Conservation (phyloP, 202 grass and related monocot species). For the Musa balbisiana region DNA sequence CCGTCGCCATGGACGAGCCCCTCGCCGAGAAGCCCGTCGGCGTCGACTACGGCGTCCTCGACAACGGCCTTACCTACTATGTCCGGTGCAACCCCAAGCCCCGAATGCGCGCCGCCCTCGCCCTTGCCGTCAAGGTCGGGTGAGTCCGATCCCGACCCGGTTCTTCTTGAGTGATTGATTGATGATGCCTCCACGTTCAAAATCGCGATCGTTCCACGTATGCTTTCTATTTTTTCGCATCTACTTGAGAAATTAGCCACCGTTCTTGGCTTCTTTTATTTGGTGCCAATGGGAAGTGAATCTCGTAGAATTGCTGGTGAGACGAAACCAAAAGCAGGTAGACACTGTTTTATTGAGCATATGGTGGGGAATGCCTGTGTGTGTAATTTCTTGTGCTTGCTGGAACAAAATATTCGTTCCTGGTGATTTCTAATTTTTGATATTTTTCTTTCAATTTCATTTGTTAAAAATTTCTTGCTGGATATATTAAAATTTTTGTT, state of each 20-base stretch:
- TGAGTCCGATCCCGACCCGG: constrained; percentile 29
- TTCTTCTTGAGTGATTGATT: neutral
- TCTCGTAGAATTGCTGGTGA: neutral
- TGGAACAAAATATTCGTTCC: neutral
- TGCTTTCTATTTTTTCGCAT: neutral
- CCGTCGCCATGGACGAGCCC: constrained; percentile 63
- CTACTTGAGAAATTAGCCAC: neutral
- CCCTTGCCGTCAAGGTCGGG: constrained; percentile 99
- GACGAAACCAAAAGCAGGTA: neutral
- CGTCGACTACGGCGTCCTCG: constrained; percentile 59
- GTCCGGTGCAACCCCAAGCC: constrained; percentile 85
- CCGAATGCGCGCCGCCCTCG: constrained; percentile 86
- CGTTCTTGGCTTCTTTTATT: neutral
- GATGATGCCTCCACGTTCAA: neutral
- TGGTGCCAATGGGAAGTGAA: neutral
- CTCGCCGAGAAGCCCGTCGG: constrained; percentile 66
- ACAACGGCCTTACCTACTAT: constrained; percentile 93
- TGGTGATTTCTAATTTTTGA: neutral
- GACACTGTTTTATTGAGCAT: neutral
- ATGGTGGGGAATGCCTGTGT: too few species aligned
- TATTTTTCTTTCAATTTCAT: neutral
- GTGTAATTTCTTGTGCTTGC: neutral
- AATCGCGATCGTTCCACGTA: neutral
- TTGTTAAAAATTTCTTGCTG: neutral
- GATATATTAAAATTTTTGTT: constrained; percentile 4